A percentile compares a stretch with the other conserved stretches of the same genome.
Evolutionary conservation across 768 basidiomycete genomes (phyloP).

Genomic region (Phanerochaete carnosa): DNA sequence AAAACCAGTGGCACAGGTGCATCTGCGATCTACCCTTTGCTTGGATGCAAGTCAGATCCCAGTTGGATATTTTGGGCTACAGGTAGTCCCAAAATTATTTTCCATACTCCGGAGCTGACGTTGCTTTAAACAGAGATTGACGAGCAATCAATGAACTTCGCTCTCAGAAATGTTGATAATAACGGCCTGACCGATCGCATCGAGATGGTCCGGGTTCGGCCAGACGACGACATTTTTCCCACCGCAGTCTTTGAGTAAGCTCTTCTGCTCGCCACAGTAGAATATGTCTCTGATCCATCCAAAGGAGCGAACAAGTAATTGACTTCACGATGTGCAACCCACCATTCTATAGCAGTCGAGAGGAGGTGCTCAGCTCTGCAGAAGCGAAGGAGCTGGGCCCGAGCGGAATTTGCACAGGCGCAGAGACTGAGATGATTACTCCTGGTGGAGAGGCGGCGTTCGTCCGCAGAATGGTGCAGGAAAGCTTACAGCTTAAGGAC

Average conservation of each 20-base stretch:
- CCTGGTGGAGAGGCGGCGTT: slow-evolving; percentile 83
- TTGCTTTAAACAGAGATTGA: slow-evolving; percentile 60
- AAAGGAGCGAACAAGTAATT: neutral
- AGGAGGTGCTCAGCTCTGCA: slow-evolving; percentile 61
- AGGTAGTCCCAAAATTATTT: slow-evolving; percentile 38
- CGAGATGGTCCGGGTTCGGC: slow-evolving; percentile 35
- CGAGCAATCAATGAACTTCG: slow-evolving; percentile 49
- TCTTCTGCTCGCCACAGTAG: neutral
- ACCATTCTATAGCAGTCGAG: slow-evolving; percentile 80
- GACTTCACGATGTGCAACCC: slow-evolving; percentile 96
- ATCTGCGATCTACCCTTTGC: slow-evolving; percentile 83
- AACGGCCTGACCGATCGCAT: slow-evolving; percentile 60
- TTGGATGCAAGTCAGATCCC: slow-evolving; percentile 53
- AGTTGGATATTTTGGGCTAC: slow-evolving; percentile 66
- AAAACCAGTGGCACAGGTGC: slow-evolving; percentile 79
- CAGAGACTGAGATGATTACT: slow-evolving; percentile 85
- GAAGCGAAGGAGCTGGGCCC: slow-evolving; percentile 64
- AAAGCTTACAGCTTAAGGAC: slow-evolving; percentile 52
- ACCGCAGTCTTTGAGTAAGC: slow-evolving; percentile 17
- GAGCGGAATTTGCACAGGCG: slow-evolving; percentile 84
- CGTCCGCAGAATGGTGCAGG: slow-evolving; percentile 70
- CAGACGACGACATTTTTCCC: slow-evolving; percentile 43
- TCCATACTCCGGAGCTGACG: neutral
- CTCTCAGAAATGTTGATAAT: slow-evolving; percentile 49
- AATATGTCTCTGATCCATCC: neutral